phyloP scores from a whole-genome alignment of 148 eudicot species.

The Polygonum maritimum region DNA sequence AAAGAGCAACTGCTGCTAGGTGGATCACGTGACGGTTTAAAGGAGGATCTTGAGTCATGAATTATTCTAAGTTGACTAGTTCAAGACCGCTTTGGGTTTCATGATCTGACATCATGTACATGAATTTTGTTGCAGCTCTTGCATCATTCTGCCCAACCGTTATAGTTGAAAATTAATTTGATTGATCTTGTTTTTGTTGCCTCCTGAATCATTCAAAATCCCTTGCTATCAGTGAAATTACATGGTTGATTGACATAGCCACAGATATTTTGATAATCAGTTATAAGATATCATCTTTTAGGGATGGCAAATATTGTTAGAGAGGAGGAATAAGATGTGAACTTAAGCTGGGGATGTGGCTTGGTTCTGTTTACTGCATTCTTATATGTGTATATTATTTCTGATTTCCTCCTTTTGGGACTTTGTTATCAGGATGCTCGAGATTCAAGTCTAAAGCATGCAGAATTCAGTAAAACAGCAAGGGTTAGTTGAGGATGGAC shows the following conservation, averaged over 20 bases:
- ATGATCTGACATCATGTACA: not conserved
- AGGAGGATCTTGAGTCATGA: not conserved
- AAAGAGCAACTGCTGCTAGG: not conserved
- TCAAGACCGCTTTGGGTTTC: not conserved
- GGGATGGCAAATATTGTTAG: not conserved
- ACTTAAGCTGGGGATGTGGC: not conserved
- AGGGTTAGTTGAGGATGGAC: conserved; percentile 23
- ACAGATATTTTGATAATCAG: not conserved
- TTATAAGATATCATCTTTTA: not conserved
- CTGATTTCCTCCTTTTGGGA: not conserved
- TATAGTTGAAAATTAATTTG: not conserved
- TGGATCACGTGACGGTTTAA: not conserved
- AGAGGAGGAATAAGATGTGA: not conserved
- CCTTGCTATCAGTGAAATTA: not conserved
- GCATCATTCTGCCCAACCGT: not conserved
- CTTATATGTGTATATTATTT: not conserved
- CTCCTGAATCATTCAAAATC: not conserved
- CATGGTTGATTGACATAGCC: not conserved
- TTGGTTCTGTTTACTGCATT: not conserved
- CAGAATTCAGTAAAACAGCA: conserved; percentile 25
- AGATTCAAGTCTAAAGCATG: conserved; percentile 36
- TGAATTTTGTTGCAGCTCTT: not conserved
- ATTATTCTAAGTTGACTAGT: not conserved
- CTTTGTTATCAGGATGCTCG: conserved; percentile 28
- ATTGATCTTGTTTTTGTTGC: not conserved